Evolutionary conservation across 352 stramenopile species (phyloP).

Genomic region (Phytophthora sp.): DNA sequence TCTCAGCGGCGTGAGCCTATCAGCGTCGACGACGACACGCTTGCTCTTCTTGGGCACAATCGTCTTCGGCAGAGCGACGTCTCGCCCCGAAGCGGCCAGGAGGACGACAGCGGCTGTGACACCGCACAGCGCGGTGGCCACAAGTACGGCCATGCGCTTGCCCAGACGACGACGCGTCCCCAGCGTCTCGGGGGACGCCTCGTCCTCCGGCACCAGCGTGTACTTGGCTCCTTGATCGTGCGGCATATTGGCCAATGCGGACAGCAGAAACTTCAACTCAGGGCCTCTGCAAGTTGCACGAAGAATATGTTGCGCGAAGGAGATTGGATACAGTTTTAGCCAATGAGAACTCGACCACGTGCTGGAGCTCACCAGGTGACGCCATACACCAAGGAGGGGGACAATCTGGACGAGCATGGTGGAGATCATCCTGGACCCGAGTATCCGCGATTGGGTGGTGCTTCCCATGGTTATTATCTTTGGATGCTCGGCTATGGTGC

Average conservation of each 20-base stretch:
- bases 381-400: neutral
- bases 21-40: neutral
- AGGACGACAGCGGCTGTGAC: conserved; percentile 11
- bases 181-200: conserved; percentile 10
- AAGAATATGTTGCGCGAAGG: neutral
- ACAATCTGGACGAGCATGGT: conserved; percentile 49
- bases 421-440: conserved; percentile 93
- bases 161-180: conserved; percentile 2
- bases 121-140: conserved; percentile 19
- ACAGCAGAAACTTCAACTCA: conserved; percentile 32
- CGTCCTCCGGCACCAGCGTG: conserved; percentile 27
- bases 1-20: neutral
- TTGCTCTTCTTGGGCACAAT: neutral
- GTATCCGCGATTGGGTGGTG: conserved; percentile 96
- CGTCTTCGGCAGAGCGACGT: neutral
- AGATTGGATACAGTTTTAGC: conserved; percentile 21
- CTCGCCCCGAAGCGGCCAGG: neutral
- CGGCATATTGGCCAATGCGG: conserved; percentile 20
- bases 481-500: conserved; percentile 83
- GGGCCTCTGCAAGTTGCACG: neutral
- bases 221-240: conserved; percentile 28
- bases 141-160: conserved; percentile 18
- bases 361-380: neutral
- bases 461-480: conserved; percentile 98
- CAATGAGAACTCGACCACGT: conserved; percentile 4